phyloP scores from a whole-genome alignment of 805 yeast genomes.

The Isabelozyma heimii region DNA sequence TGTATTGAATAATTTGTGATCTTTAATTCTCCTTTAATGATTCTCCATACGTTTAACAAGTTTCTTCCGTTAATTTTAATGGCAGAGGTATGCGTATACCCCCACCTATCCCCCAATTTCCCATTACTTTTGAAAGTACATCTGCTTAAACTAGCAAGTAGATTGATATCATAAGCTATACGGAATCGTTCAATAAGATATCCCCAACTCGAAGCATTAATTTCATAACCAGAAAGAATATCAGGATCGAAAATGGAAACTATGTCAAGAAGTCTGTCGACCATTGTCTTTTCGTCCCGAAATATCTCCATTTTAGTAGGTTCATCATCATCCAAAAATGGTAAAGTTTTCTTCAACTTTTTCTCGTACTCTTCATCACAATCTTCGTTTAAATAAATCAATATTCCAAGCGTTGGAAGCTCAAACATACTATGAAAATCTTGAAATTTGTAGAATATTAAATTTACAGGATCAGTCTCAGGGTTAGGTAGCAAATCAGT shows the following conservation, averaged over 20 bases:
- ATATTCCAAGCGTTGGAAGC: slow-evolving; percentile 11
- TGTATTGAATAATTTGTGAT: slow-evolving; percentile 73
- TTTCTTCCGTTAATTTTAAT: slow-evolving; percentile 77
- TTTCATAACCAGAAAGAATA: slow-evolving; percentile 80
- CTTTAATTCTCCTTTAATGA: slow-evolving; percentile 59
- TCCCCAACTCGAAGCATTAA: slow-evolving; percentile 86
- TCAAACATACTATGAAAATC: slow-evolving; percentile 22
- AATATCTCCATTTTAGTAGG: slow-evolving; percentile 22
- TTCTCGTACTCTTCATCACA: background rate
- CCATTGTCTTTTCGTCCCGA: slow-evolving; percentile 56
- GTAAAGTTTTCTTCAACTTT: background rate
- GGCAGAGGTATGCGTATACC: slow-evolving; percentile 72
- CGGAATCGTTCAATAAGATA: slow-evolving; percentile 68
- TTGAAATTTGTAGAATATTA: slow-evolving; percentile 65
- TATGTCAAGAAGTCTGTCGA: slow-evolving; percentile 51
- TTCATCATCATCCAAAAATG: slow-evolving; percentile 1
- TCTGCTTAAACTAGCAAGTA: slow-evolving; percentile 62
- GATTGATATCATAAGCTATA: slow-evolving; percentile 44
- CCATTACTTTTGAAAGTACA: slow-evolving; percentile 47
- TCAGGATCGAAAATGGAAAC: slow-evolving; percentile 80
- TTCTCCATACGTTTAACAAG: slow-evolving; percentile 81
- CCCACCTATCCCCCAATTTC: slow-evolving; percentile 71
- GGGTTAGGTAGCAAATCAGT: slow-evolving; percentile 61
- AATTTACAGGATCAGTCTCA: slow-evolving; percentile 48
- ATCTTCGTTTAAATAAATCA: slow-evolving; percentile 5